These are phyloP conservation scores for Brassica hybrid DNA, from an alignment of 441 rosid genomes.

Conservation along the genomic window DNA sequence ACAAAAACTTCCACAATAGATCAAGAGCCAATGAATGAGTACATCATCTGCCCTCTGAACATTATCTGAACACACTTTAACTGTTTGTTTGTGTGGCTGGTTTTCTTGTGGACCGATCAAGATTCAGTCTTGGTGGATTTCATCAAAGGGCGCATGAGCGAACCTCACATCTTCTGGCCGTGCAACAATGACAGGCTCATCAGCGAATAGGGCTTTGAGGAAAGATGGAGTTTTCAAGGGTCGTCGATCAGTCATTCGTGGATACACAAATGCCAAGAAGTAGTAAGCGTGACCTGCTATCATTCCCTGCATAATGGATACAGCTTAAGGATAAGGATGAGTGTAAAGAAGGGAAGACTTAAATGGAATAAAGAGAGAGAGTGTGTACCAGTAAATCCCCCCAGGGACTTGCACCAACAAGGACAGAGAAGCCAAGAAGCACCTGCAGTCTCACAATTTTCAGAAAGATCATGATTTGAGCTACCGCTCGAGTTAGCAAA, in stretches of 20 bases:
- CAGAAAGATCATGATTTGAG: background rate
- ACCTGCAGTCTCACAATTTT: constrained; percentile 55
- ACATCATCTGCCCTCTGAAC: background rate
- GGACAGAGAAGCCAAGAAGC: constrained; percentile 94
- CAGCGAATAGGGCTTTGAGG: constrained; percentile 86
- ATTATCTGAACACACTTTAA: background rate
- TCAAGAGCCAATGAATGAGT: background rate
- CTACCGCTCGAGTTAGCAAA: background rate
- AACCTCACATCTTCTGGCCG: constrained; percentile 83
- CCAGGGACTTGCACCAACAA: constrained; percentile 99
- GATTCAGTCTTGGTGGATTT: constrained; percentile 66
- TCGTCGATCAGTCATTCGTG: constrained; percentile 85
- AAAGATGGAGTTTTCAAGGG: constrained; percentile 88
- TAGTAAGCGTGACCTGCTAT: constrained; percentile 98
- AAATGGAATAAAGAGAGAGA: background rate
- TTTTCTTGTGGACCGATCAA: background rate
- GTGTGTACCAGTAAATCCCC: constrained; percentile 85
- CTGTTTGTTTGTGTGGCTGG: constrained; percentile 11
- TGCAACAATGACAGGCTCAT: constrained; percentile 82
- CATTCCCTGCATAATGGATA: constrained; percentile 78
- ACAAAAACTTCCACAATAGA: constrained; percentile 10
- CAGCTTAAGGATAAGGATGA: constrained; percentile 1
- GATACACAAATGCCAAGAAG: constrained; percentile 88
- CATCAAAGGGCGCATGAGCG: constrained; percentile 75
- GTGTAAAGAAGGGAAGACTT: background rate